These are phyloP conservation scores for Boletellus emodensis DNA, from an alignment of 768 basidiomycete species.

Conservation along the genomic window DNA sequence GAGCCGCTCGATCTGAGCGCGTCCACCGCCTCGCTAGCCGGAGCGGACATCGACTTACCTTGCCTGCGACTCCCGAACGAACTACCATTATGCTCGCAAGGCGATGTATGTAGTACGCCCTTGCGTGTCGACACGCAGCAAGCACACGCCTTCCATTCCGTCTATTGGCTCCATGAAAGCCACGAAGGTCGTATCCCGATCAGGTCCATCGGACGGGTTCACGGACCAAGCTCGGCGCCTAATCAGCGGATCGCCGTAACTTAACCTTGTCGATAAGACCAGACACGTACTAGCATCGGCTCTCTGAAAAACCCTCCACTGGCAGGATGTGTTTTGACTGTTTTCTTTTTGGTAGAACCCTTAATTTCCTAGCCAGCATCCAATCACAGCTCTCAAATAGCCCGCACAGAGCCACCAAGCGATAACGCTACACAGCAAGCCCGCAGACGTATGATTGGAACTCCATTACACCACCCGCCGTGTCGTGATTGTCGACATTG, in stretches of 20 bases:
- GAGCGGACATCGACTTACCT: not conserved
- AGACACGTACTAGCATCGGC: too few relatives aligned
- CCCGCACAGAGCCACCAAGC: too few relatives aligned
- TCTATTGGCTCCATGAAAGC: not conserved
- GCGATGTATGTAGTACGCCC: constrained; percentile 7
- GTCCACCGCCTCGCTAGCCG: not conserved
- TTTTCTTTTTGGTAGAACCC: too few relatives aligned
- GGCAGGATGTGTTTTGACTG: too few relatives aligned
- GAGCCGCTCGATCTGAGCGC: too few relatives aligned
- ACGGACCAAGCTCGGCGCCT: not conserved
- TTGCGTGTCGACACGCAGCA: constrained; percentile 8
- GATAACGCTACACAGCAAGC: too few relatives aligned
- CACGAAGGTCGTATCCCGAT: constrained; percentile 20
- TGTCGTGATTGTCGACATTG: not conserved
- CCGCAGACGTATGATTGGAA: not conserved
- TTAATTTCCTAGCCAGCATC: too few relatives aligned
- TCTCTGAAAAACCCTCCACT: too few relatives aligned
- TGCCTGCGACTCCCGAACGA: not conserved
- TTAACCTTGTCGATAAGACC: constrained; percentile 14
- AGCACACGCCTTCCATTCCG: constrained; percentile 20
- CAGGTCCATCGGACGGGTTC: not conserved
- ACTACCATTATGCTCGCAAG: constrained; percentile 3
- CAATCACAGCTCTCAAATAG: too few relatives aligned
- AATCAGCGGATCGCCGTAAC: constrained; percentile 10
- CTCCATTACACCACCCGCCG: constrained; percentile 8